Evolutionary conservation across 768 basidiomycete genomes (phyloP).

Genomic region (Boletus rufocinnamomeus): DNA sequence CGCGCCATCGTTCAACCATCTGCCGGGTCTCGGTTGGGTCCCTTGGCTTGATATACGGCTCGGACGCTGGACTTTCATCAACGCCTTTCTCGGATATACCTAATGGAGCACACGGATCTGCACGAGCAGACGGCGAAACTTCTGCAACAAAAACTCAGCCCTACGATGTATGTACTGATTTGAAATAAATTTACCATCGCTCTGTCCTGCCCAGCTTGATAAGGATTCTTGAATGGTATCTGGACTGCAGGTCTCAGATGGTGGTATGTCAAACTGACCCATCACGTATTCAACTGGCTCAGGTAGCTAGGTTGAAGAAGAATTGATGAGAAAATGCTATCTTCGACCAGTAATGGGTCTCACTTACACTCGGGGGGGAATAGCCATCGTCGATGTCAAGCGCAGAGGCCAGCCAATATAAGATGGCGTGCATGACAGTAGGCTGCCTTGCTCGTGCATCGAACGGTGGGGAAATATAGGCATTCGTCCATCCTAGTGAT

Average conservation of each 20-base stretch:
- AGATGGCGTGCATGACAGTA: constrained; percentile 51
- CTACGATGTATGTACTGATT: neutral
- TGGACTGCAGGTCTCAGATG: constrained; percentile 20
- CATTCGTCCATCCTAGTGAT: constrained; percentile 52
- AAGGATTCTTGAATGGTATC: constrained; percentile 29
- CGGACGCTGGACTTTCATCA: neutral
- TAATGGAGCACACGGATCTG: constrained; percentile 12
- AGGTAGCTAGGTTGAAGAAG: constrained; percentile 24
- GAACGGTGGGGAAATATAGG: constrained; percentile 51
- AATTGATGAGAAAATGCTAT: neutral
- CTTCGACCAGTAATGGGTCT: neutral
- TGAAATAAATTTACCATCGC: constrained; percentile 25
- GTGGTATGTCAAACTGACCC: constrained; percentile 30
- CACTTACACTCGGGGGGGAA: constrained; percentile 27
- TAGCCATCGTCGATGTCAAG: constrained; percentile 36
- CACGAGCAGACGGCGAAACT: constrained; percentile 27
- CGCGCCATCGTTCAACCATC: constrained; percentile 37
- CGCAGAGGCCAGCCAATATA: constrained; percentile 62
- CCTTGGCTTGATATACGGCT: constrained; percentile 26
- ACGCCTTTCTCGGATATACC: constrained; percentile 28
- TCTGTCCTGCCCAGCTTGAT: constrained; percentile 35
- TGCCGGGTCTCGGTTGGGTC: constrained; percentile 26
- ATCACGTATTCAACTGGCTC: constrained; percentile 35
- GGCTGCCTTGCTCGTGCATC: constrained; percentile 44
- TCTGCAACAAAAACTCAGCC: constrained; percentile 17